Percentiles rank a stretch among this genome's conserved stretches.
phyloP scores from a whole-genome alignment of 1,139 yeast genomes.

The Groenewaldozyma auringiensis region DNA sequence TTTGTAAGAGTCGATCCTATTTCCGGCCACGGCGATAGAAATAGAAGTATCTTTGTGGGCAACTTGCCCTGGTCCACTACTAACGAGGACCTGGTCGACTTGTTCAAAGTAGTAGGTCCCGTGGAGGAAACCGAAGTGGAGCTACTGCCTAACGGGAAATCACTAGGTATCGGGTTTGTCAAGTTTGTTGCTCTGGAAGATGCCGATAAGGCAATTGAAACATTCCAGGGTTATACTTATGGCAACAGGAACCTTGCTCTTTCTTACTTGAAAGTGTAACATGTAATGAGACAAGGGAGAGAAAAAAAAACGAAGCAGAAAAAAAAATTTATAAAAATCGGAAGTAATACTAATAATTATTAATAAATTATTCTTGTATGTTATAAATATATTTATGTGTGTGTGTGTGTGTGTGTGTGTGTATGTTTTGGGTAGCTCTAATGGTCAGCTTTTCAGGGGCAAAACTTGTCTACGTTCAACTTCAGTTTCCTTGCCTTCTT shows the following conservation, averaged over 20 bases:
- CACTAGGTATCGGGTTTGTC: slow-evolving; percentile 80
- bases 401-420: too few relatives aligned
- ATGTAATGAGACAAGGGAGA: neutral
- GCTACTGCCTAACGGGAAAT: slow-evolving; percentile 54
- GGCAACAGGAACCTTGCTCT: slow-evolving; percentile 71
- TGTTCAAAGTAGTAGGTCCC: slow-evolving; percentile 78
- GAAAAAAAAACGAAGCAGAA: slow-evolving; percentile 1
- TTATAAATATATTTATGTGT: slow-evolving; percentile 1
- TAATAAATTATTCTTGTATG: neutral
- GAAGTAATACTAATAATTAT: neutral
- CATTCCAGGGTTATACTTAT: slow-evolving; percentile 70
- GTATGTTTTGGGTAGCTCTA: neutral
- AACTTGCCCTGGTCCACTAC: slow-evolving; percentile 89
- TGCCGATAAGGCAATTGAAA: slow-evolving; percentile 68
- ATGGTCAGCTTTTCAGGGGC: slow-evolving; percentile 37
- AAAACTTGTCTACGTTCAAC: slow-evolving; percentile 78
- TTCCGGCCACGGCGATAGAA: slow-evolving; percentile 54
- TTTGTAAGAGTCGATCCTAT: slow-evolving; percentile 48
- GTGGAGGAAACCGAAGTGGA: slow-evolving; percentile 75
- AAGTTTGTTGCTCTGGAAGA: slow-evolving; percentile 60
- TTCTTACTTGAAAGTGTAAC: slow-evolving; percentile 42
- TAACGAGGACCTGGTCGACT: slow-evolving; percentile 72
- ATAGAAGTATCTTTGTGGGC: slow-evolving; percentile 57
- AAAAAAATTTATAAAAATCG: too few relatives aligned
- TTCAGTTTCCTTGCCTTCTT: slow-evolving; percentile 90